These are phyloP conservation scores for Fusarium hainanense DNA, from an alignment of 2,329 filamentous ascomycete species.

Conservation along the genomic window DNA sequence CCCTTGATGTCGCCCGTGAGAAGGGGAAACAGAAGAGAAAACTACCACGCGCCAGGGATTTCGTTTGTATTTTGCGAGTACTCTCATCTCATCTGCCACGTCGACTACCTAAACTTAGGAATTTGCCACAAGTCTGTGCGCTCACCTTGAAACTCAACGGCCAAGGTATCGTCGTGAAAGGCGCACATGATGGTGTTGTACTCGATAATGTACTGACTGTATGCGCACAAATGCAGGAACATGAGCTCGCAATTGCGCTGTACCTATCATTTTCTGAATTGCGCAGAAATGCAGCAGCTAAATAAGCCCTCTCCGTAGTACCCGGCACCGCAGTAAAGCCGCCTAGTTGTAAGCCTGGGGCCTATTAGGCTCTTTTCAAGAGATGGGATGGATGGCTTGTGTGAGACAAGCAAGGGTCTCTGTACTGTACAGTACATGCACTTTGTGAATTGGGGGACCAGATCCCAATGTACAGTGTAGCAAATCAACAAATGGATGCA, in stretches of 20 bases:
- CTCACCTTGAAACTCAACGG: not conserved
- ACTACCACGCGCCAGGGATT: not conserved
- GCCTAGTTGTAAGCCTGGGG: not conserved
- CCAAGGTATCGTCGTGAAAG: not conserved
- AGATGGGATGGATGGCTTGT: not conserved
- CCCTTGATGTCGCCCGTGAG: not conserved
- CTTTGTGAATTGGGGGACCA: not conserved
- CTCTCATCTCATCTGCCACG: not conserved
- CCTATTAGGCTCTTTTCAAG: not conserved
- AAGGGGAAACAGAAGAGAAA: not conserved
- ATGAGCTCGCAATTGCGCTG: not conserved
- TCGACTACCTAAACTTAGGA: not conserved
- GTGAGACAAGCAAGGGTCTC: not conserved
- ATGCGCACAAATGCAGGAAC: conserved; percentile 1
- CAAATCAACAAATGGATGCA: not conserved
- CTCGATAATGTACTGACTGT: not conserved
- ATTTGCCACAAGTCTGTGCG: not conserved
- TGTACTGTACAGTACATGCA: not conserved
- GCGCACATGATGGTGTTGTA: not conserved
- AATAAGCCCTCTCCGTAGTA: not conserved
- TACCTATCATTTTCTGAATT: not conserved
- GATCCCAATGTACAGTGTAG: not conserved
- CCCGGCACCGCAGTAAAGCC: not conserved
- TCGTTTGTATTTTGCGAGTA: not conserved
- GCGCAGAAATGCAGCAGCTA: not conserved